Evolutionary conservation across 1,284 basidiomycete species (phyloP).

Genomic region (Austroboletus rostrupii): DNA sequence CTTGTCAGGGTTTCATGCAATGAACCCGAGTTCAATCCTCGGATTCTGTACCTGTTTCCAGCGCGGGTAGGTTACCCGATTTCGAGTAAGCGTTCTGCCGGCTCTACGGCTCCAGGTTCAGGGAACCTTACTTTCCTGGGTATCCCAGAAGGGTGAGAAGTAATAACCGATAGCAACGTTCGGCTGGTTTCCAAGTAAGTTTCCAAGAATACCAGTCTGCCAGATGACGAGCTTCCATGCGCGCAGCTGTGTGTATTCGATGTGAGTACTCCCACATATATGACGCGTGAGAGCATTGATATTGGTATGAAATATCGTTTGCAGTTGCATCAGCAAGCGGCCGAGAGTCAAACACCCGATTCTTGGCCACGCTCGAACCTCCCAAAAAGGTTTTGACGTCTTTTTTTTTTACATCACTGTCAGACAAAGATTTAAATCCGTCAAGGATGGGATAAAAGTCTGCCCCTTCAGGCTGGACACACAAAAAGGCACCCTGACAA

Average conservation of each 20-base stretch:
- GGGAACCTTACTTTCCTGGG: background rate
- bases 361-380: background rate
- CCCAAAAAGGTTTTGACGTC: background rate
- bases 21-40: conserved; percentile 18
- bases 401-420: conserved; percentile 2
- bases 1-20: conserved; percentile 2
- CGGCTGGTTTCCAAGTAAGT: conserved; percentile 1
- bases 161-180: background rate
- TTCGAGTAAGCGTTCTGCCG: conserved; percentile 2
- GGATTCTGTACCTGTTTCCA: conserved; percentile 13
- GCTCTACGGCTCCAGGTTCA: conserved; percentile 3
- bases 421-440: background rate
- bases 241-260: background rate
- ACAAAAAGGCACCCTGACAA: too few species aligned
- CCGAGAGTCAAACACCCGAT: background rate
- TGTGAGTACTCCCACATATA: conserved; percentile 1
- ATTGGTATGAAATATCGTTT: background rate
- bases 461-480: too few species aligned
- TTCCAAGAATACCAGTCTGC: background rate
- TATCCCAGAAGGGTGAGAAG: conserved; percentile 11
- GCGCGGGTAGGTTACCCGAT: conserved; percentile 8
- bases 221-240: conserved; percentile 6
- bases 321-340: background rate
- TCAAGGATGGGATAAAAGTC: too few species aligned
- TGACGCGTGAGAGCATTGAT: conserved; percentile 9